Evolutionary conservation across 2,329 filamentous ascomycete genomes (phyloP), one percentile per base, ranked within the genome.

Genomic region (Arthrobotrys sphaeroides): DNA sequence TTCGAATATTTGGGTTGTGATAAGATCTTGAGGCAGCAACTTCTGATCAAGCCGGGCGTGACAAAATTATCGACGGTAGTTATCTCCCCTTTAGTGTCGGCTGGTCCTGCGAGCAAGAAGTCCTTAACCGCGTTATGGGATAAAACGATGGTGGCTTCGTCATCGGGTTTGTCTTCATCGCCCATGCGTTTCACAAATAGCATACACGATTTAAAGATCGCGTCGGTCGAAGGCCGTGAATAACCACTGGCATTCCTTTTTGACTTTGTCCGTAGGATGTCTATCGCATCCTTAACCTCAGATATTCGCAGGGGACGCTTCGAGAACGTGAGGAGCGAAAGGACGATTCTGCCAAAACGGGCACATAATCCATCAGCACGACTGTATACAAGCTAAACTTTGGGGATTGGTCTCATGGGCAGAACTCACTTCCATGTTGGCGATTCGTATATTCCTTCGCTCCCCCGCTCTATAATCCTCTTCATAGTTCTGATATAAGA

Each of bases 261-360:
- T 31, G 4, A 12, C 22, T 18, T 24, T 3, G 59, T 64, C 2
- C 59, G 59, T 5, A 64, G n/a, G 18, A 64, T 36, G 12, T 20
- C 60, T n/a, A 49, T 42, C 3, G 5, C 59, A 5, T 64, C 60
- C 16, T 26, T 64, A 2, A 64, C 1, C 40, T 64, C 60, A 13
- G 22, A 33, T n/a, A 64, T 31, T 24, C 60, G 40, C 4, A 64
- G 26, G 2, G 28, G 40, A 2, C 40, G 60, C 12, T 16, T 9
- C 13, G 60, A n/a, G 20, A 49, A 49, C 5, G 20, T 28, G 5
- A 64, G 16, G 12, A 64, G 6, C 3, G 60, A 64, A 36, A 64
- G 22, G 4, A 47, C 59, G 20, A 64, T 51, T 22, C 60, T 61
- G 31, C 6, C 7, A 10, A n/a, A n/a, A n/a, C n/a, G n/a, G n/a